Evolutionary conservation across 2,329 filamentous ascomycete species (phyloP).

Genomic region (Colletotrichum sp.): DNA sequence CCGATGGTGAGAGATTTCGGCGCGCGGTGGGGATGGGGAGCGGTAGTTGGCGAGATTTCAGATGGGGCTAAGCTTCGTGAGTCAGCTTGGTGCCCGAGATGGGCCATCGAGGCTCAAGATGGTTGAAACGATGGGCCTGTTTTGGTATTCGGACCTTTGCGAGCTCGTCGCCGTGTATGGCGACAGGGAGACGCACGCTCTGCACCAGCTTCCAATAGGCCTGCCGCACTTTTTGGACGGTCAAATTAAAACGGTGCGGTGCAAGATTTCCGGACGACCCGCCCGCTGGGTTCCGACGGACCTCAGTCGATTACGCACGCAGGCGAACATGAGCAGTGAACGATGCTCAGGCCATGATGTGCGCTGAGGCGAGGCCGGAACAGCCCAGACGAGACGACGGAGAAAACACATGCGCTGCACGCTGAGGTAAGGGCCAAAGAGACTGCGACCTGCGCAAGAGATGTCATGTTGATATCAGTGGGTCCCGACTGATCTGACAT

Average conservation of each 20-base stretch:
- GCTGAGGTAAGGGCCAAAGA: background rate
- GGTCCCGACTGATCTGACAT: slow-evolving; percentile 13
- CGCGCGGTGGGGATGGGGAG: slow-evolving; percentile 2
- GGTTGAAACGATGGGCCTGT: slow-evolving; percentile 12
- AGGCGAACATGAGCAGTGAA: background rate
- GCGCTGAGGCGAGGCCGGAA: background rate
- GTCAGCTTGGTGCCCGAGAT: slow-evolving; percentile 18
- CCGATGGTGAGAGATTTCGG: slow-evolving; percentile 18
- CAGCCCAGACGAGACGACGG: background rate
- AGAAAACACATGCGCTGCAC: background rate
- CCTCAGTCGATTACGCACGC: slow-evolving; percentile 4
- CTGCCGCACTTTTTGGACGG: background rate
- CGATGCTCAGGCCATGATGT: slow-evolving; percentile 15
- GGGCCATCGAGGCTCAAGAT: background rate
- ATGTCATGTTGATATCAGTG: slow-evolving; percentile 21
- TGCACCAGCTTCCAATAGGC: background rate
- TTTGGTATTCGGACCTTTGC: background rate
- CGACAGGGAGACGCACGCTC: background rate
- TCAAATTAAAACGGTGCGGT: background rate
- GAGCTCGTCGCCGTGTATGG: background rate
- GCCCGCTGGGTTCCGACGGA: slow-evolving; percentile 1
- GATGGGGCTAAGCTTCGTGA: slow-evolving; percentile 13
- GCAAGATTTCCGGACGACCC: background rate
- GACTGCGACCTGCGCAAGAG: background rate
- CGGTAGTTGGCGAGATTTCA: slow-evolving; percentile 16